Evolutionary conservation across 2,329 filamentous ascomycete species (phyloP), one percentile per base, ranked within the genome.

Genomic region (Microcyclospora tardicrescens): DNA sequence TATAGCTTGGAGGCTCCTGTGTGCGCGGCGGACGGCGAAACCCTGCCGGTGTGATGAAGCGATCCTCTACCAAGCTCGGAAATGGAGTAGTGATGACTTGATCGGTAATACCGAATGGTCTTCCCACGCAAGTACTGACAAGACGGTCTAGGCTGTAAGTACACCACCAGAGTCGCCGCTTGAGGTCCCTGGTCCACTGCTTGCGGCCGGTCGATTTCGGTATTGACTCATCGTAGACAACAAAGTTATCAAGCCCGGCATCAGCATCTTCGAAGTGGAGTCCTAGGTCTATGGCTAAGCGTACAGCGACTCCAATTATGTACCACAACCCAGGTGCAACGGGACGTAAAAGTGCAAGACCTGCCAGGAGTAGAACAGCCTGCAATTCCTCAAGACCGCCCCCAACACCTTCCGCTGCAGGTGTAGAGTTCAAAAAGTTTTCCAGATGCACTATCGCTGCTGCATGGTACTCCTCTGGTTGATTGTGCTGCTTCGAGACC

Each of bases 281-380:
- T 9, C 91, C 91, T 2, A 96, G 70, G 58, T 96, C 91, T 15
- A 96, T 81, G 6, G 85, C 89, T 37, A 96, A 63, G 29, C 91
- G 79, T 43, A 93, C 81, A 5, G 89, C 89, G 33, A 95, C 87
- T 10, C 91, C 91, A 43, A 93, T 84, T 44, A 96, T 96, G 61
- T 96, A 96, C 89, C 89, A 96, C 33, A 96, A 66, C 11, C 91
- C 91, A 0, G 89, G 89, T 1, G 89, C 85, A 15, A 96, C 86
- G 1, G 91, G 91, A 39, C 89, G 74, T 45, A 96, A 69, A 35
- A 98, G 68, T 6, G 89, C 89, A 67, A 96, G 94, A 39, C 86
- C 86, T 33, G 89, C 87, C 34, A 96, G 69, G 32, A 96, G 67
- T 35, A 96, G 64, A 6, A 96, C 87, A n/a, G 86, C 86, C 57